These are phyloP conservation scores for Trichosanthes cucumerina DNA, from an alignment of 306 rosid species.

Conservation along the genomic window DNA sequence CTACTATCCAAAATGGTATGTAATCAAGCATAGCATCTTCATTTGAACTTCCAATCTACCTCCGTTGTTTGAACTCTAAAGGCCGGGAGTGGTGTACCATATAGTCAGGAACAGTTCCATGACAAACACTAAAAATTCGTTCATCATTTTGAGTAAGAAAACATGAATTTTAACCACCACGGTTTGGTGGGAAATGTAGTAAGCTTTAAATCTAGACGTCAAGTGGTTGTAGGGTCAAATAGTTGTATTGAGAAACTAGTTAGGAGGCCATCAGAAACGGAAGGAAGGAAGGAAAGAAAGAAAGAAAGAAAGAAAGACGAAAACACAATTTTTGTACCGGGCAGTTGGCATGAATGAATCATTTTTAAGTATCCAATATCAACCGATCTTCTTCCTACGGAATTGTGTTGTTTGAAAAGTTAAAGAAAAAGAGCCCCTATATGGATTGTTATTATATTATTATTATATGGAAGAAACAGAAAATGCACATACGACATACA, in stretches of 20 bases:
- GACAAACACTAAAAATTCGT: neutral
- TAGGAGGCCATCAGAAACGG: neutral
- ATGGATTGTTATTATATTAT: neutral
- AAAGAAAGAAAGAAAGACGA: neutral
- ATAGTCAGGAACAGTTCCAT: neutral
- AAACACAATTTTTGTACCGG: neutral
- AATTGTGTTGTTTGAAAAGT: neutral
- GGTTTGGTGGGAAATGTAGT: neutral
- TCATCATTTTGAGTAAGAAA: neutral
- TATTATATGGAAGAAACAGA: neutral
- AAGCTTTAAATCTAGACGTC: neutral
- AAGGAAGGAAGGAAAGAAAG: neutral
- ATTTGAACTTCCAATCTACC: neutral
- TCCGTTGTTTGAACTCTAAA: neutral
- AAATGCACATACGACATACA: neutral
- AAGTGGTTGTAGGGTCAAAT: neutral
- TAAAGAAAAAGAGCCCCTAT: neutral
- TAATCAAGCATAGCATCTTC: neutral
- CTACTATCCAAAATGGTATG: constrained; percentile 53
- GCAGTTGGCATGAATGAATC: neutral
- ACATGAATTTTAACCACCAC: neutral
- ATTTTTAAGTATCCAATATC: neutral
- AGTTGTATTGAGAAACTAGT: neutral
- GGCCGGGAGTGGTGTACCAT: neutral
- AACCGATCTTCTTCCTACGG: neutral